phyloP scores from a whole-genome alignment of 768 basidiomycete species.

The Lentinula edodes region DNA sequence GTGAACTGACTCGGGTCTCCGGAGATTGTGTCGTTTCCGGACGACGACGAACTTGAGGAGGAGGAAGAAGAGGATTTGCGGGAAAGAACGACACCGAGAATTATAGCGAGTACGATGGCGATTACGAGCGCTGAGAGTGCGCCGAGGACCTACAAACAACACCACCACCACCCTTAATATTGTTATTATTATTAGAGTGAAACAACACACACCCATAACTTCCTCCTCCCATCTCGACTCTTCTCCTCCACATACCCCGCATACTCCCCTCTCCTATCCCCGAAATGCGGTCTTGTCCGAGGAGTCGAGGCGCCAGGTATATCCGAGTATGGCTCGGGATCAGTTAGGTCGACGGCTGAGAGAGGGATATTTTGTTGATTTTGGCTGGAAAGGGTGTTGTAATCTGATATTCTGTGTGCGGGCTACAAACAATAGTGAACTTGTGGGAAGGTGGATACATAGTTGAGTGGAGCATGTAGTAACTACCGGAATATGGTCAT shows the following conservation, averaged over 20 bases:
- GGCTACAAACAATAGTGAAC: neutral
- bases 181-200: neutral
- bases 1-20: constrained; percentile 74
- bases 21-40: constrained; percentile 8
- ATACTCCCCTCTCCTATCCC: constrained; percentile 2
- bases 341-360: neutral
- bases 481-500: constrained; percentile 3
- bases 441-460: neutral
- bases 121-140: constrained; percentile 30
- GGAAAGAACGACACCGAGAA: constrained; percentile 32
- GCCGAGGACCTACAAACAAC: constrained; percentile 42
- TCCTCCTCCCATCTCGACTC: neutral
- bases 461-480: neutral
- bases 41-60: neutral
- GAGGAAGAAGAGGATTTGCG: neutral
- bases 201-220: neutral
- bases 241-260: neutral
- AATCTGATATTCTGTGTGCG: neutral
- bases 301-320: neutral
- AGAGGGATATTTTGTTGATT: constrained; percentile 1
- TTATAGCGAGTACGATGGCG: constrained; percentile 47
- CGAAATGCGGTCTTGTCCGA: constrained; percentile 1
- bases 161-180: neutral
- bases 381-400: neutral
- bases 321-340: neutral